Evolutionary conservation across 108 stramenopile genomes (phyloP).

Genomic region (Chaetoceros tenuissimus): DNA sequence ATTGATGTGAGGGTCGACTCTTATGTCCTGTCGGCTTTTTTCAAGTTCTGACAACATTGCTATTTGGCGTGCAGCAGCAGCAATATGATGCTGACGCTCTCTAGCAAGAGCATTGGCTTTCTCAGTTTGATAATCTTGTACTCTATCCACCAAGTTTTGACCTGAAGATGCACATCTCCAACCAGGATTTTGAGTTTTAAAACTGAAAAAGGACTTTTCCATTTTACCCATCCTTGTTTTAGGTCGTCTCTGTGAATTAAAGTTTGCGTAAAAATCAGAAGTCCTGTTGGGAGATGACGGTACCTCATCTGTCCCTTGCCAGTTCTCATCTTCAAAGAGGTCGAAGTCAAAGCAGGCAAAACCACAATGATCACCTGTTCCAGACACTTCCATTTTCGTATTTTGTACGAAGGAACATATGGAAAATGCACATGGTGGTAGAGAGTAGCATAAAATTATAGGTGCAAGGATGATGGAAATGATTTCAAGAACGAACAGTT

Average conservation of each 20-base stretch:
- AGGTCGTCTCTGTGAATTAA: conserved; percentile 17
- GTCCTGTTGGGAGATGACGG: not conserved
- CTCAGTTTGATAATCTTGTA: conserved; percentile 43
- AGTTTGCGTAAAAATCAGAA: not conserved
- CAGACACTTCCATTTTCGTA: conserved; percentile 60
- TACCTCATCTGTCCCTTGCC: conserved; percentile 33
- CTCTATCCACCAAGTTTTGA: conserved; percentile 37
- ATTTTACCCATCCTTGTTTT: conserved; percentile 68
- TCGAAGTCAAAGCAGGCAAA: conserved; percentile 91
- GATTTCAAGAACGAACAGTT: conserved; percentile 67
- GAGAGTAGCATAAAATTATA: conserved; percentile 75
- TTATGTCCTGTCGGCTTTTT: conserved; percentile 22
- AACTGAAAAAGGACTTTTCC: conserved; percentile 77
- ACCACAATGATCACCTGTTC: conserved; percentile 87
- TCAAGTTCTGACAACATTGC: conserved; percentile 57
- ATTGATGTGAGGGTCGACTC: not conserved
- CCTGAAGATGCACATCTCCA: conserved; percentile 57
- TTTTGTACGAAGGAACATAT: conserved; percentile 78
- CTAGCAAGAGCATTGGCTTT: conserved; percentile 37
- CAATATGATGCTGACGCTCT: conserved; percentile 66
- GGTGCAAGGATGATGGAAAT: conserved; percentile 81
- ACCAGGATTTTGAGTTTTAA: conserved; percentile 52
- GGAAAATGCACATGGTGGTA: conserved; percentile 72
- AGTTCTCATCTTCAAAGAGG: conserved; percentile 63
- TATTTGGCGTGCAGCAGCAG: conserved; percentile 68